phyloP scores from a whole-genome alignment of 2,329 filamentous ascomycete genomes.

The Albophoma yamanashiensis region DNA sequence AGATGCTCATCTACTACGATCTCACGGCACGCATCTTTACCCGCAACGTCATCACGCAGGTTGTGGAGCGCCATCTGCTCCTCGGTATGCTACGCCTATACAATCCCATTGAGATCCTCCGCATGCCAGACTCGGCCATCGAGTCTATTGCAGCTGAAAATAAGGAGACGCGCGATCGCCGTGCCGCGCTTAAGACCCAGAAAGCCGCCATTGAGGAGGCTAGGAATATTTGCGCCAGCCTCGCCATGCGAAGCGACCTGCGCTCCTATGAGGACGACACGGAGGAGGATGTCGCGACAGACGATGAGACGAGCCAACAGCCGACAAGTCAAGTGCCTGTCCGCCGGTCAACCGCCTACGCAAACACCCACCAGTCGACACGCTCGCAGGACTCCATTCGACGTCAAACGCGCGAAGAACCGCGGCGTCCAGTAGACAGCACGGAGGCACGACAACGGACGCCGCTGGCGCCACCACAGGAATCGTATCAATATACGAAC shows the following conservation, averaged over 20 bases:
- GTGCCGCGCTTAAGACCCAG: slow-evolving; percentile 34
- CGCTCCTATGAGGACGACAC: slow-evolving; percentile 26
- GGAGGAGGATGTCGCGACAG: slow-evolving; percentile 17
- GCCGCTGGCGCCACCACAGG: slow-evolving; percentile 9
- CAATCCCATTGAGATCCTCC: slow-evolving; percentile 39
- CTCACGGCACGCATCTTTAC: slow-evolving; percentile 41
- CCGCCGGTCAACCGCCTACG: slow-evolving; percentile 2
- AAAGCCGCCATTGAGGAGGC: slow-evolving; percentile 41
- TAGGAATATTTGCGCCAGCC: slow-evolving; percentile 34
- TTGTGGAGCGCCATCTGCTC: slow-evolving; percentile 39
- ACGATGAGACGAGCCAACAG: slow-evolving; percentile 16
- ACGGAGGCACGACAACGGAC: slow-evolving; percentile 1
- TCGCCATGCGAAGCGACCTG: slow-evolving; percentile 42
- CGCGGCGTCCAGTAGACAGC: not conserved
- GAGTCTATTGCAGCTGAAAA: slow-evolving; percentile 42
- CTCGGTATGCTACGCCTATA: slow-evolving; percentile 41
- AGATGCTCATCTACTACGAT: slow-evolving; percentile 46
- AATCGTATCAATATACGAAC: slow-evolving; percentile 9
- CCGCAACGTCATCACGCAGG: slow-evolving; percentile 40
- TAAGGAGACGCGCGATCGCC: slow-evolving; percentile 39
- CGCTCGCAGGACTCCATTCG: slow-evolving; percentile 11
- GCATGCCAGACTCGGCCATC: slow-evolving; percentile 31
- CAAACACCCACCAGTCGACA: not conserved
- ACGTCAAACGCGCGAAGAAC: slow-evolving; percentile 6
- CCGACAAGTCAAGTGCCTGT: slow-evolving; percentile 4